Evolutionary conservation across 2,329 filamentous ascomycete species (phyloP), one percentile per base, ranked within the genome.

Genomic region (Aspergillus sp.): DNA sequence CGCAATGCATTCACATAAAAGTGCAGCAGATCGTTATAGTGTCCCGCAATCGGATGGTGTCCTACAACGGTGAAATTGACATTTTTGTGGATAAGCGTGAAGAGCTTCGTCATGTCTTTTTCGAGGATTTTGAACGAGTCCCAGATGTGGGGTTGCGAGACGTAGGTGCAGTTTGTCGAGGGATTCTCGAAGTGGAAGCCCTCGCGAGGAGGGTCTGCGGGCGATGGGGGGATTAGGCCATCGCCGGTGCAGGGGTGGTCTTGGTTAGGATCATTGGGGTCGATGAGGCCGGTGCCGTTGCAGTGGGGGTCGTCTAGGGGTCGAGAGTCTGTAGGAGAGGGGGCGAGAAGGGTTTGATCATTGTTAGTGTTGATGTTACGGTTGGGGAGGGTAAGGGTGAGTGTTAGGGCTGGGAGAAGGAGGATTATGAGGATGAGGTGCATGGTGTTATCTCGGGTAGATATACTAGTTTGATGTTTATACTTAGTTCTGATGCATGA

Each of bases 1-100:
- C 70, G 64, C 27, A 75, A 54, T 2, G 72, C 72, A 55, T 75
- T 74, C 44, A 75, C 70, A 21, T 71, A 73, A 51, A 74, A 74
- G 64, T 74, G 71, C 55, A 72, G 58, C 56, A 74, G 62, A 25
- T 74, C 72, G 25, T 66, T 57, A 38, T 75, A 75, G 50, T 64
- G 68, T 2, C 73, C 73, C 7, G 71, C 71, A 17, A 73, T 68
- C 2, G 73, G 72, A 41, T 74, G 71, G 50, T 73, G 69, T 11
- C 72, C 72, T 10, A 74, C 67, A 10, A 75, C 70, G 1, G 70
- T 72, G 58, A 74, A 74, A 47, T 60, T 65, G 27, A 74, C 71
- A 47, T 74, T 64, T 55, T 72, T 73, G 58, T 73, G 64, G 57
- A 74, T 72, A 23, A 73, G 56, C 7, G 67, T 71, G 48, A 74